Percentiles rank a stretch among this genome's conserved stretches.
These are phyloP conservation scores for Funneliformis caledonium DNA, from an alignment of 371 early-diverging fungal species.

Conservation along the genomic window DNA sequence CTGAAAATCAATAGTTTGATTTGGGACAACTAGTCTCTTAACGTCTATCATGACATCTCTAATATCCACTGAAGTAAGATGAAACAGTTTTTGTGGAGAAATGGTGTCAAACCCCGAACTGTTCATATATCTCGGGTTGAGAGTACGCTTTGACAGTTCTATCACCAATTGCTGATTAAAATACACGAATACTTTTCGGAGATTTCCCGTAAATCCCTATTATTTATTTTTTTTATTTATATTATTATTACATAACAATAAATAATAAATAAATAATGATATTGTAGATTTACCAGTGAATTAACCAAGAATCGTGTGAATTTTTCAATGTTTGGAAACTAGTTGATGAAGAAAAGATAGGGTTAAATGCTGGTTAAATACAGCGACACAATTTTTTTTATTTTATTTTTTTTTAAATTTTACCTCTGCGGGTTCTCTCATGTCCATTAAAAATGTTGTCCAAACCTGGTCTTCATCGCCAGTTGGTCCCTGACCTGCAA, in stretches of 20 bases:
- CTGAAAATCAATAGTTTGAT: constrained; percentile 45
- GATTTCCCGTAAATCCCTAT: constrained; percentile 77
- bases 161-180: constrained; percentile 69
- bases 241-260: not conserved
- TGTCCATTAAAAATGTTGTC: constrained; percentile 78
- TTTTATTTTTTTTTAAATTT: constrained; percentile 25
- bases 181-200: constrained; percentile 67
- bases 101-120: constrained; percentile 47
- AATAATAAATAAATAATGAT: no score
- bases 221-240: not conserved
- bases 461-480: constrained; percentile 50
- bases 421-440: constrained; percentile 79
- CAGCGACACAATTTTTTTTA: not conserved
- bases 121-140: constrained; percentile 64
- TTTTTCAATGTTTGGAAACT: constrained; percentile 57
- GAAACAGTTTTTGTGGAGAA: constrained; percentile 78
- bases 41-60: constrained; percentile 75
- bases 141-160: constrained; percentile 60
- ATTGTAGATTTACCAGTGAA: constrained; percentile 58
- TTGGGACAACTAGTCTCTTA: constrained; percentile 53
- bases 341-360: not conserved
- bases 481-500: constrained; percentile 64
- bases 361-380: not conserved
- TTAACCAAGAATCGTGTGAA: constrained; percentile 83
- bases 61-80: constrained; percentile 60